phyloP scores from a whole-genome alignment of 2,329 filamentous ascomycete genomes.

The Aureobasidium subglaciale region DNA sequence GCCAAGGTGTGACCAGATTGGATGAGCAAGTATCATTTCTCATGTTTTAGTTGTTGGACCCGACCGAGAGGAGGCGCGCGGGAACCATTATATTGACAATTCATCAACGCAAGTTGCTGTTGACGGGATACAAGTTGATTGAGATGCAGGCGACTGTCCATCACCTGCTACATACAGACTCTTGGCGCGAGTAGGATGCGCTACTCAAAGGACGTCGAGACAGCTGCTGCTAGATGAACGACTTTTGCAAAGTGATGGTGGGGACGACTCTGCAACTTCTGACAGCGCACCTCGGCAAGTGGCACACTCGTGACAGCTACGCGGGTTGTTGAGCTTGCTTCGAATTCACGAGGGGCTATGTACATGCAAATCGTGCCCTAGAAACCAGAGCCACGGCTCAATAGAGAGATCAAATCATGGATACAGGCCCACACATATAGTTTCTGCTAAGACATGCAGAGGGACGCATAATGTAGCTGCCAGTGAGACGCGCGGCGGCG shows the following conservation, averaged over 20 bases:
- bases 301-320: not conserved
- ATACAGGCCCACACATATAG: not conserved
- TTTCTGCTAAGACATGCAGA: not conserved
- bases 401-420: not conserved
- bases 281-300: constrained; percentile 3
- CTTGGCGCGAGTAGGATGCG: constrained; percentile 10
- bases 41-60: not conserved
- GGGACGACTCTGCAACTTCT: not conserved
- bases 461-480: not conserved
- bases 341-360: not conserved
- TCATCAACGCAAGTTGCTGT: not conserved
- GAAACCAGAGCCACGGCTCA: not conserved
- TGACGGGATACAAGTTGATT: not conserved
- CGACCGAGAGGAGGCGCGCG: constrained; percentile 1
- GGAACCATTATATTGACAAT: not conserved
- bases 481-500: constrained; percentile 8
- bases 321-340: not conserved
- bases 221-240: not conserved
- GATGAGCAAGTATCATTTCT: not conserved
- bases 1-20: not conserved
- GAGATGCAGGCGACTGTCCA: constrained; percentile 2
- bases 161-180: constrained; percentile 2
- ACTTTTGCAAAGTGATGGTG: not conserved
- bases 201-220: not conserved
- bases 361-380: not conserved